Evolutionary conservation across 768 basidiomycete genomes (phyloP).

Genomic region (Lentinula lateritia): DNA sequence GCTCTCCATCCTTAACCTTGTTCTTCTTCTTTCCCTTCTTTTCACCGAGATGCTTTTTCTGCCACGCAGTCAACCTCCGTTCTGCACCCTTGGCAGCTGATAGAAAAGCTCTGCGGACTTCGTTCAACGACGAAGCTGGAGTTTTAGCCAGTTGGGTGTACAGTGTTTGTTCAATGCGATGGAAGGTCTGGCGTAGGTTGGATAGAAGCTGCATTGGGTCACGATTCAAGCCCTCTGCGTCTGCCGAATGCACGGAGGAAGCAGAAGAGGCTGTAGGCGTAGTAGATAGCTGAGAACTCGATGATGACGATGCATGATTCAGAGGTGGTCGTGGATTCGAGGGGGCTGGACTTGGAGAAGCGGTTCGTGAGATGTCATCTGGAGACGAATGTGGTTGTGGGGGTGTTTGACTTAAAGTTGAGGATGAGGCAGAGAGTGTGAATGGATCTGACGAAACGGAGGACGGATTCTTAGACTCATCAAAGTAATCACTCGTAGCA

Average conservation of each 20-base stretch:
- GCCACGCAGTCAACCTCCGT: constrained; percentile 55
- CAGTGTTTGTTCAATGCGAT: constrained; percentile 51
- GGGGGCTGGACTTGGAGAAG: neutral
- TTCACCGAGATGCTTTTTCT: constrained; percentile 50
- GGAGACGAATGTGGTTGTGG: neutral
- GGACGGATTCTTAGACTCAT: neutral
- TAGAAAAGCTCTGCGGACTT: constrained; percentile 55
- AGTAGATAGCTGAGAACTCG: neutral
- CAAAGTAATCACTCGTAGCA: neutral
- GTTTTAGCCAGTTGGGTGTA: constrained; percentile 50
- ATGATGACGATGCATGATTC: neutral
- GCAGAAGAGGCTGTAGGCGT: constrained; percentile 2
- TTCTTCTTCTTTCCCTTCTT: constrained; percentile 19
- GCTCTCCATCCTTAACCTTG: constrained; percentile 8
- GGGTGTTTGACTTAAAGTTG: neutral
- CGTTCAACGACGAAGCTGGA: constrained; percentile 44
- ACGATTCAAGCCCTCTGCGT: neutral
- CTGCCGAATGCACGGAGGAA: constrained; percentile 1
- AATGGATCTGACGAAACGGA: neutral
- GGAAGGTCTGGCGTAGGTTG: constrained; percentile 50
- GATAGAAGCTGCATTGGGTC: constrained; percentile 37
- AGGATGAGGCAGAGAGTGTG: neutral
- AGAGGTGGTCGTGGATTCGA: neutral
- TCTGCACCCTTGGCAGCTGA: constrained; percentile 46
- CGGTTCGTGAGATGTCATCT: neutral